Evolutionary conservation across 2,329 filamentous ascomycete species (phyloP), one percentile per base, ranked within the genome.

Genomic region (Neurospora sp.): DNA sequence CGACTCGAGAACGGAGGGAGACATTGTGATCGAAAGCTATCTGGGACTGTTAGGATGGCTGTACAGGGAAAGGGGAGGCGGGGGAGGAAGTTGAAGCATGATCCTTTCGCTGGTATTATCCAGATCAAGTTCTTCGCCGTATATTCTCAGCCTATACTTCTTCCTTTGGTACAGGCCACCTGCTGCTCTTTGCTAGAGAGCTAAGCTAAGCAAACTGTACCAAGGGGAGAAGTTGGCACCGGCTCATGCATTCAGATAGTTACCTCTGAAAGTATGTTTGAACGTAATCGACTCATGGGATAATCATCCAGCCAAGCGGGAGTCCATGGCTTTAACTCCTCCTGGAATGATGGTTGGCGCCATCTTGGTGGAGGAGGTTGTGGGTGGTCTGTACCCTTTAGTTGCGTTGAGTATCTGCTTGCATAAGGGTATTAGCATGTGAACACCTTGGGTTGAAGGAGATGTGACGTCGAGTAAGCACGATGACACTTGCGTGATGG

Each of bases 61-160:
- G 78, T 79, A 74, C 69, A 77, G 74, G 76, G 77, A 73, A 73
- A 75, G 69, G 71, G 76, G 77, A 76, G 75, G 74, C 77, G 76
- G 79, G 77, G 80, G 67, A 68, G 82, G 82, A 83, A 84, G 52
- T 62, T 62, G 86, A 87, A 87, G 92, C 93, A 97, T 96, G 93
- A 96, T 97, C 91, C 93, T 97, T 96, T 93, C 93, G 93, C 93
- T 80, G 78, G 78, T 77, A 79, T 79, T 79, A 79, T 78, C 78
- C 78, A 79, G 78, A 79, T 80, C 79, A 79, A 80, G 79, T 80
- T 80, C 74, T 71, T 70, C 71, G 77, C 79, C 79, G 79, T 80
- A 77, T 80, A 73, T 76, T 80, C 79, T 80, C 79, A 80, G 79
- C 79, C 77, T 73, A 72, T 62, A 62, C 28, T n/a, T 72, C 73